Evolutionary conservation across 1,284 basidiomycete genomes (phyloP).

Genomic region (Athelia psychrophila): DNA sequence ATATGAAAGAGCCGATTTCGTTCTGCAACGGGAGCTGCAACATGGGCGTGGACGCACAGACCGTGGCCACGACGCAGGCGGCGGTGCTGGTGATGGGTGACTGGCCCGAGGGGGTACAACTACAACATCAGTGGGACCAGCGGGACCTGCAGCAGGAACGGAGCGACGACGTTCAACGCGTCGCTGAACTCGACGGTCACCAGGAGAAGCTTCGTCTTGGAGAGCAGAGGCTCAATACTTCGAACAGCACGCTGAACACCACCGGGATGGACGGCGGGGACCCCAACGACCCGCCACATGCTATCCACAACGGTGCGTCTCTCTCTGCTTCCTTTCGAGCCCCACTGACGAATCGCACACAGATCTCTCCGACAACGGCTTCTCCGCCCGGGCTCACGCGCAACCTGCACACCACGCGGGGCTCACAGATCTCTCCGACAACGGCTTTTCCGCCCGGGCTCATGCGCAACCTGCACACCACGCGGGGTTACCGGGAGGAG

Average conservation of each 20-base stretch:
- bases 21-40: constrained; percentile 16
- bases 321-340: background rate
- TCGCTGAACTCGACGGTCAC: constrained; percentile 5
- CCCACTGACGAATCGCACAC: too few species aligned
- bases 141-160: constrained; percentile 34
- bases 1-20: constrained; percentile 39
- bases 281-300: constrained; percentile 31
- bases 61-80: constrained; percentile 6
- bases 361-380: constrained; percentile 11
- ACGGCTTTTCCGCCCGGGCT: too few species aligned
- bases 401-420: constrained; percentile 37
- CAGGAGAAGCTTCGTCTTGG: constrained; percentile 4
- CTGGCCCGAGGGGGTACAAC: constrained; percentile 28
- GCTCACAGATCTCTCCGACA: too few species aligned
- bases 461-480: constrained; percentile 38
- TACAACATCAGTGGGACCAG: constrained; percentile 26
- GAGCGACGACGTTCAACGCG: constrained; percentile 18
- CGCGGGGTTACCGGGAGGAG: constrained; percentile 40
- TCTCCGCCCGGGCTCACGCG: constrained; percentile 21
- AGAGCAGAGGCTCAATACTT: constrained; percentile 13
- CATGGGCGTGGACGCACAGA: background rate
- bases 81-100: constrained; percentile 12
- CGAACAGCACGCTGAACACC: too few species aligned
- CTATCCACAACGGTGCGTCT: constrained; percentile 27
- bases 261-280: too few species aligned